Evolutionary conservation across 2,329 filamentous ascomycete genomes (phyloP).

Genomic region (Chaetoscypha palmicola): DNA sequence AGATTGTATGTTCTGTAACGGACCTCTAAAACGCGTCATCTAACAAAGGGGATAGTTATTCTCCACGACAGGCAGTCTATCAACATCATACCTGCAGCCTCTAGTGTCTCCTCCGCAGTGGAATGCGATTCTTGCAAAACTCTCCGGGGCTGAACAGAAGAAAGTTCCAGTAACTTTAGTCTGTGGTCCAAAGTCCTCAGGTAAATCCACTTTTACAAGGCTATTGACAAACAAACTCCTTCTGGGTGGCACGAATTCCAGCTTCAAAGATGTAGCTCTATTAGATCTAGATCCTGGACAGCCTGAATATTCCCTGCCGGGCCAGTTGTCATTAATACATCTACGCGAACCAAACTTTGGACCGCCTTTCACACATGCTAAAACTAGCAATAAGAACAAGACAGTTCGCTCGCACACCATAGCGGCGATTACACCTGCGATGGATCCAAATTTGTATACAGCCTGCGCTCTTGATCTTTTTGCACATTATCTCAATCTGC

Average conservation of each 20-base stretch:
- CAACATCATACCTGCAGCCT: constrained; percentile 44
- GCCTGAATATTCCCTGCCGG: constrained; percentile 65
- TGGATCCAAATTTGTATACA: constrained; percentile 60
- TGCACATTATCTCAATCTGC: constrained; percentile 44
- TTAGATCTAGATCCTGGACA: constrained; percentile 74
- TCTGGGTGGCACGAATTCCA: constrained; percentile 18
- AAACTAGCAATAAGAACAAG: constrained; percentile 28
- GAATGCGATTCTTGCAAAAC: constrained; percentile 40
- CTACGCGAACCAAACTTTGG: constrained; percentile 56
- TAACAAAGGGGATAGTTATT: no score
- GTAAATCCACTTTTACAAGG: constrained; percentile 68
- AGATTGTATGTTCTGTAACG: constrained; percentile 43
- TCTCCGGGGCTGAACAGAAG: constrained; percentile 30
- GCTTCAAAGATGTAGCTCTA: constrained; percentile 37
- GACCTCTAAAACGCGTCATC: no score
- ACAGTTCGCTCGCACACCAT: constrained; percentile 59
- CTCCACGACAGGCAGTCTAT: constrained; percentile 41
- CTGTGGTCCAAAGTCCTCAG: constrained; percentile 64
- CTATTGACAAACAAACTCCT: constrained; percentile 60
- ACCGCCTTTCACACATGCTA: constrained; percentile 59
- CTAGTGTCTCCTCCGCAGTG: constrained; percentile 51
- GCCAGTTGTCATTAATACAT: constrained; percentile 60
- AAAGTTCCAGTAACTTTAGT: constrained; percentile 45
- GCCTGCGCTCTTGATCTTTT: constrained; percentile 58
- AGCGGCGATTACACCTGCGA: constrained; percentile 56